Percentiles rank a stretch among this genome's conserved stretches.
phyloP scores from a whole-genome alignment of 2,329 filamentous ascomycete genomes.

The Dothiorella sarmentorum region DNA sequence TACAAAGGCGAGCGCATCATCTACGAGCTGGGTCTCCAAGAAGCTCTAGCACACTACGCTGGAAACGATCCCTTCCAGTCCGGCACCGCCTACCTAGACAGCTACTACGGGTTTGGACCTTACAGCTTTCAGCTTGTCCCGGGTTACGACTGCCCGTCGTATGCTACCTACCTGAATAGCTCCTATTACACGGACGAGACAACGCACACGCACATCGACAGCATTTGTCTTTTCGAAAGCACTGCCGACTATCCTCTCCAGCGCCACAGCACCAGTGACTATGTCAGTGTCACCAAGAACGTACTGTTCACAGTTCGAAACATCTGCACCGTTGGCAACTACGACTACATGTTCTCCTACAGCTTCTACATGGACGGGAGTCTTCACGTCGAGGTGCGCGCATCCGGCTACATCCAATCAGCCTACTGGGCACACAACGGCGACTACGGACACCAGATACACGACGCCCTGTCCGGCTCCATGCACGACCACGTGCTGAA shows the following conservation, averaged over 20 bases:
- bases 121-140: slow-evolving; percentile 45
- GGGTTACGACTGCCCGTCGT: slow-evolving; percentile 53
- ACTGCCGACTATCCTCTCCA: slow-evolving; percentile 31
- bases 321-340: slow-evolving; percentile 44
- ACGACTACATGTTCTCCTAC: slow-evolving; percentile 31
- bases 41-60: slow-evolving; percentile 54
- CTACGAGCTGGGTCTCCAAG: slow-evolving; percentile 56
- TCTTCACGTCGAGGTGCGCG: slow-evolving; percentile 27
- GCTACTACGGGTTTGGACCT: slow-evolving; percentile 48
- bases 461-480: slow-evolving; percentile 35
- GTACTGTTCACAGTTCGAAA: slow-evolving; percentile 44
- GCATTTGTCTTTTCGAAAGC: slow-evolving; percentile 45
- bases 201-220: slow-evolving; percentile 46
- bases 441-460: slow-evolving; percentile 40
- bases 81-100: slow-evolving; percentile 47
- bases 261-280: slow-evolving; percentile 28
- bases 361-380: slow-evolving; percentile 29
- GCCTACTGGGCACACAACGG: slow-evolving; percentile 27
- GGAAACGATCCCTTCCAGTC: slow-evolving; percentile 48
- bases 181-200: slow-evolving; percentile 45
- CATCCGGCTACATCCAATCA: slow-evolving; percentile 30
- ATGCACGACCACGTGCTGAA: slow-evolving; percentile 41
- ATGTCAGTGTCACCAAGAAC: slow-evolving; percentile 33
- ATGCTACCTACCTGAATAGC: slow-evolving; percentile 50
- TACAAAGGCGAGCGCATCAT: slow-evolving; percentile 55